Evolutionary conservation across 1,284 basidiomycete genomes (phyloP).

Genomic region (Apiotrichum mycotoxinovorans): DNA sequence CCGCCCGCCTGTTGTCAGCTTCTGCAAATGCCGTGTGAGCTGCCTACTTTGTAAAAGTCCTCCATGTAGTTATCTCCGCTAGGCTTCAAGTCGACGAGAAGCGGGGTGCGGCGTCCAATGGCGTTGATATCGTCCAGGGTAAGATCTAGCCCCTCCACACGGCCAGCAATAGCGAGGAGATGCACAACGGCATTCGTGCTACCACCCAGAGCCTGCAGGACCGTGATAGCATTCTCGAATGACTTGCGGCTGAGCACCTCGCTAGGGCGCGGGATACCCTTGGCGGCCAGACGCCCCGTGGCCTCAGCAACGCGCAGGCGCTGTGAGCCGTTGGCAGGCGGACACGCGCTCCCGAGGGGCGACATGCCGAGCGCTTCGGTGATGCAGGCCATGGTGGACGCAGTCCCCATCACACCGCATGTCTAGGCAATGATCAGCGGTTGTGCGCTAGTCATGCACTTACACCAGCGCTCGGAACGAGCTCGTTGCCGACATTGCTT

Average conservation of each 20-base stretch:
- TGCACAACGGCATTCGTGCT: constrained; percentile 53
- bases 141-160: constrained; percentile 45
- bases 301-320: constrained; percentile 43
- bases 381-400: constrained; percentile 48
- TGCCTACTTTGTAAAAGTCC: constrained; percentile 49
- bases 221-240: constrained; percentile 53
- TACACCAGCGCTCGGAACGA: constrained; percentile 43
- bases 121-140: constrained; percentile 50
- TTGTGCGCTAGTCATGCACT: constrained; percentile 6
- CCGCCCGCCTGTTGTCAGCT: constrained; percentile 44
- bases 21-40: neutral
- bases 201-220: constrained; percentile 51
- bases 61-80: constrained; percentile 52
- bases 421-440: constrained; percentile 26
- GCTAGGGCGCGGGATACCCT: constrained; percentile 35
- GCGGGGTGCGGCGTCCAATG: constrained; percentile 48
- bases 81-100: constrained; percentile 53
- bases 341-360: constrained; percentile 42
- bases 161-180: constrained; percentile 51
- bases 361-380: constrained; percentile 45
- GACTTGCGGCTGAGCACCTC: constrained; percentile 49
- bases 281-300: constrained; percentile 29
- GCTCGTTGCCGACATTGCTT: constrained; percentile 40
- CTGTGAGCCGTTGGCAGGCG: constrained; percentile 41
- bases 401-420: constrained; percentile 48